Evolutionary conservation across 148 eudicot genomes (phyloP), one percentile per base, ranked within the genome.

Genomic region (Fallopia convolvulus): DNA sequence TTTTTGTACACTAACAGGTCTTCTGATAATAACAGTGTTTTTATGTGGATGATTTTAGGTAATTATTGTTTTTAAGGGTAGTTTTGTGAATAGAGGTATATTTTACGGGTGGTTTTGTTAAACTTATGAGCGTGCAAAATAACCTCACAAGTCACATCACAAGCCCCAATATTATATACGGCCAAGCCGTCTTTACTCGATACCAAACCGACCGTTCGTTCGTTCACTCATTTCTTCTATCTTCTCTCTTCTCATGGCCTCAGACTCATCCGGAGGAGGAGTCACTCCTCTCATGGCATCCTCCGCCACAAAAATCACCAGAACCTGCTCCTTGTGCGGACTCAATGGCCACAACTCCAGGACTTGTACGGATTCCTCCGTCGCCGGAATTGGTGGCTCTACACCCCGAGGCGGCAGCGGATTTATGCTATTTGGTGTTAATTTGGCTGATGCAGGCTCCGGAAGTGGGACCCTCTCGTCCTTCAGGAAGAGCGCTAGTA

Each of bases 401-500:
- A 5, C 73, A 63, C 42, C 77, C 40, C 33, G 46, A 12, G 66
- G 33, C 52, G 65, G 65, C 40, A 23, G 20, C 8, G 88, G 90
- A 2, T 78, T 91, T 46, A 87, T 83, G 91, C 80, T 90, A 13
- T 90, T 90, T 75, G 94, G 94, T 2, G 94, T 90, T 10, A 77
- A 86, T 40, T 70, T 90, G 23, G 84, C 79, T 53, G 84, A 76
- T 4, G 75, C 14, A 18, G 70, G 7, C 7, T 11, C 48, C 6
- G 14, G 3, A 2, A 18, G 53, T 0, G 71, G 56, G 6, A 58
- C 17, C 1, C 50, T 56, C 40, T 14, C 78, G 78, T 80, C 89
- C 58, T 84, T 90, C 71, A 76, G 97, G 74, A 92, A 92, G 73
- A 76, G 94, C 74, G 84, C 85, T 52, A 90, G 94, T 75, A 87